Evolutionary conservation across 2,329 filamentous ascomycete genomes (phyloP), one percentile per base, ranked within the genome.

Genomic region (Cercospora sojina): DNA sequence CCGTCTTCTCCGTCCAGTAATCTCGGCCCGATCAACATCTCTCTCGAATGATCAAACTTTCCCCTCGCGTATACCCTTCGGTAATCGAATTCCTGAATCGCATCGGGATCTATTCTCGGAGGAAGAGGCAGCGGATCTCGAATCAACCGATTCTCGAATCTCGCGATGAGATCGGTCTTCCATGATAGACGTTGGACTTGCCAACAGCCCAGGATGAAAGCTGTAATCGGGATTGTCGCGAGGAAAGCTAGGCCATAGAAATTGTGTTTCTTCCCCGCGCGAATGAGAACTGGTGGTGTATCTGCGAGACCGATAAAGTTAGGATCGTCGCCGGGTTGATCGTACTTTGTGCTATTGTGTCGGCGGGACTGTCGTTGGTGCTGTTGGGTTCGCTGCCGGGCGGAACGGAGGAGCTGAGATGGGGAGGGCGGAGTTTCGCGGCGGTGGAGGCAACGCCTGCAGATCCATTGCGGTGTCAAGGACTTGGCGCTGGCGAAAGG

Each of bases 1-100:
- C 95, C 95, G 76, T 97, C 90, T 75, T 94, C 87, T 12, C 94
- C 94, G 69, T 99, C 94, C 69, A 88, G 86, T 82, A 97, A 88
- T 57, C 95, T 88, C 65, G 95, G 95, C 0, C 95, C 95, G 67
- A 99, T 88, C 61, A 99, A 84, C 93, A 99, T 99, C 83, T 99
- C 95, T 77, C 91, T 88, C 77, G 97, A 93, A 79, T 99, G 95
- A 43, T 91, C 83, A 72, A 92, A 88, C 64, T 79, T 82, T 9
- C 95, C 95, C 0, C 83, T 87, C 10, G 92, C 90, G 69, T 87
- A 86, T 59, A 99, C 91, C 64, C 92, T 87, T 67, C 95, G 87
- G 81, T 94, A 97, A 79, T 99, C 94, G 78, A 99, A 99, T 41
- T 96, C 92, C 71, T 88, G 83, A 72, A 97, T 85, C 9, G 90